Percentiles rank a stretch among this genome's conserved stretches.
Evolutionary conservation across 2,329 filamentous ascomycete species (phyloP).

Genomic region (Drechslerella stenobrocha): DNA sequence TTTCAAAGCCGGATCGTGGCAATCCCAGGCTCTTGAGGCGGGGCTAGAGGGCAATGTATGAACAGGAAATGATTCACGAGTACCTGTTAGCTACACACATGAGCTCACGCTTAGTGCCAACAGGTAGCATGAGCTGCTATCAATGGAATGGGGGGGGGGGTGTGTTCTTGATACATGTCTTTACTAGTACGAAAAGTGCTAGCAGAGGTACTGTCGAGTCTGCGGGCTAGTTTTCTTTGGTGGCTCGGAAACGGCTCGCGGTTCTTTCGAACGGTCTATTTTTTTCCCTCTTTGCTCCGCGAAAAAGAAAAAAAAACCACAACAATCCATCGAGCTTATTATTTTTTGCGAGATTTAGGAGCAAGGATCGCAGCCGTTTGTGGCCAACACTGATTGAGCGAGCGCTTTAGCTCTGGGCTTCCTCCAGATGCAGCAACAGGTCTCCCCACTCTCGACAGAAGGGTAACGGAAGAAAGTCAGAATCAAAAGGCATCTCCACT

Average conservation of each 20-base stretch:
- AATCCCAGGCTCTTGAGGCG: conserved; percentile 10
- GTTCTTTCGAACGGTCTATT: conserved; percentile 22
- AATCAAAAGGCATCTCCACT: conserved; percentile 47
- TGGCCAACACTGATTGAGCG: conserved; percentile 48
- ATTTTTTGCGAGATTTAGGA: conserved; percentile 46
- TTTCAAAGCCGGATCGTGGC: conserved; percentile 16
- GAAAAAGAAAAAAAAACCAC: conserved; percentile 21
- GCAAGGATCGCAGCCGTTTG: conserved; percentile 45
- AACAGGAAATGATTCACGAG: conserved; percentile 21
- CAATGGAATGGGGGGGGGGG: background rate
- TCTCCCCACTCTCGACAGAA: conserved; percentile 49
- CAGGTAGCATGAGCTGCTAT: background rate
- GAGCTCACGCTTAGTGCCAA: conserved; percentile 26
- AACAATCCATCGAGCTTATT: conserved; percentile 18
- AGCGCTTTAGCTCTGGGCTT: conserved; percentile 47
- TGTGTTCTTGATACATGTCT: too few species aligned
- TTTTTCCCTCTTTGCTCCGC: conserved; percentile 13
- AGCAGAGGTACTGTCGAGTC: background rate
- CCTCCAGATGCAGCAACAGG: conserved; percentile 49
- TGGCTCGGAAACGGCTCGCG: conserved; percentile 41
- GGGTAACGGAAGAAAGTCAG: conserved; percentile 44
- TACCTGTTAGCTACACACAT: conserved; percentile 26
- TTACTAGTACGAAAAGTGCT: too few species aligned
- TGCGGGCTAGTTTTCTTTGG: conserved; percentile 34
- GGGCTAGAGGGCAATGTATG: background rate